Evolutionary conservation across 257 asterid genomes (phyloP).

Genomic region (Rubia yunnanensis): DNA sequence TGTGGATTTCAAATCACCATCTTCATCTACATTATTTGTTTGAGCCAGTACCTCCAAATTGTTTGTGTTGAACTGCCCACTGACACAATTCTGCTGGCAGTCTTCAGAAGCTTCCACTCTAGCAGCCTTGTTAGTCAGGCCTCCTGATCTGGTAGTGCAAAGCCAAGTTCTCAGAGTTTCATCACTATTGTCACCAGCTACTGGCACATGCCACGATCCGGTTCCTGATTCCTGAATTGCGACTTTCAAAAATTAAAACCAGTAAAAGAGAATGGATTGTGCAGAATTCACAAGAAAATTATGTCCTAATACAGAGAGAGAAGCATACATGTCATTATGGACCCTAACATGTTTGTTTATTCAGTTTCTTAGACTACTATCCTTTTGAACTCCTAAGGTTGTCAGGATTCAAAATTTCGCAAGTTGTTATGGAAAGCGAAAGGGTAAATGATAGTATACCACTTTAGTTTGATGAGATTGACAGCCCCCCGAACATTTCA

Average conservation of each 20-base stretch:
- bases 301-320: not conserved
- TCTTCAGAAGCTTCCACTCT: conserved; percentile 14
- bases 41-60: conserved; percentile 1
- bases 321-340: not conserved
- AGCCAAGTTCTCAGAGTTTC: conserved; percentile 70
- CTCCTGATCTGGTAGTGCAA: conserved; percentile 42
- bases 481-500: no score
- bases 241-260: not conserved
- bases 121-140: not conserved
- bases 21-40: conserved; percentile 3
- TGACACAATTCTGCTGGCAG: conserved; percentile 8
- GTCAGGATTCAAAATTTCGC: not conserved
- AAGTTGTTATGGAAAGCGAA: no score
- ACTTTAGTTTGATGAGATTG: no score
- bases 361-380: not conserved
- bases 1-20: not conserved
- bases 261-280: not conserved
- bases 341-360: no score
- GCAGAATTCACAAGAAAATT: not conserved
- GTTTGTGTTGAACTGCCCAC: conserved; percentile 9
- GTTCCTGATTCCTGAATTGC: conserved; percentile 54
- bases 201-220: conserved; percentile 87
- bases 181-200: conserved; percentile 47
- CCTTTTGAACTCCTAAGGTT: not conserved
- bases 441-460: no score